phyloP scores from a whole-genome alignment of 2,329 filamentous ascomycete genomes.

The Paracoccidioides brasiliensis region DNA sequence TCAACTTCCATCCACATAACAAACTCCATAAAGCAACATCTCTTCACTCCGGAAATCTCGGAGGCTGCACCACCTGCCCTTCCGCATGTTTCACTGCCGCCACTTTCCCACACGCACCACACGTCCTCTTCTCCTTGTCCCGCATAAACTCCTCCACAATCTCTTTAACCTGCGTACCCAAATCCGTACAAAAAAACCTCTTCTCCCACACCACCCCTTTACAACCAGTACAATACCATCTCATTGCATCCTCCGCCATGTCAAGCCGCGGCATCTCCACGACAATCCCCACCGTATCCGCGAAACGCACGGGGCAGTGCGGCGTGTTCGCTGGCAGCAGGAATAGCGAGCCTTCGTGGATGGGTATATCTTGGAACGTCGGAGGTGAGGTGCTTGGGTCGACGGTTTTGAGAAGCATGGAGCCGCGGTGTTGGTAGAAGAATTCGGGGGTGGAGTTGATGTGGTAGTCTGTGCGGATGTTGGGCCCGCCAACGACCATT shows the following conservation, averaged over 20 bases:
- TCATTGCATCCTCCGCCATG: slow-evolving; percentile 59
- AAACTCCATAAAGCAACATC: too few species aligned
- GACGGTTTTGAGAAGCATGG: slow-evolving; percentile 87
- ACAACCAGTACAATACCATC: slow-evolving; percentile 83
- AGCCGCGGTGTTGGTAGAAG: slow-evolving; percentile 93
- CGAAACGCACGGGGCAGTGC: slow-evolving; percentile 89
- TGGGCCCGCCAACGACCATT: slow-evolving; percentile 85
- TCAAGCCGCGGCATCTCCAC: slow-evolving; percentile 70
- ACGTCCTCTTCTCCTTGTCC: slow-evolving; percentile 58
- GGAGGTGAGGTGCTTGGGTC: slow-evolving; percentile 43
- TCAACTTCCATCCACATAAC: not conserved
- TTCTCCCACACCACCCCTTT: slow-evolving; percentile 67
- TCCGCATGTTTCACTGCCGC: slow-evolving; percentile 42
- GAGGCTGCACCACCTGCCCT: slow-evolving; percentile 32
- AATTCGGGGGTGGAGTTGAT: slow-evolving; percentile 94
- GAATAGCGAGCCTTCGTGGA: slow-evolving; percentile 88
- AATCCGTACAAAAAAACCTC: slow-evolving; percentile 73
- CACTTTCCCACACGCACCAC: slow-evolving; percentile 60
- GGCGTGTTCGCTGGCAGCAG: slow-evolving; percentile 87
- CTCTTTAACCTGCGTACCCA: slow-evolving; percentile 88
- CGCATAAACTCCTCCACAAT: slow-evolving; percentile 72
- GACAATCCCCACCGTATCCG: slow-evolving; percentile 85
- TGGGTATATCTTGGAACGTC: slow-evolving; percentile 69
- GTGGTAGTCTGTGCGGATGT: slow-evolving; percentile 94
- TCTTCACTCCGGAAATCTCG: slow-evolving; percentile 23